Evolutionary conservation across 2,329 filamentous ascomycete species (phyloP), one percentile per base, ranked within the genome.

Genomic region (Chrysoporthe deuterocubensis): DNA sequence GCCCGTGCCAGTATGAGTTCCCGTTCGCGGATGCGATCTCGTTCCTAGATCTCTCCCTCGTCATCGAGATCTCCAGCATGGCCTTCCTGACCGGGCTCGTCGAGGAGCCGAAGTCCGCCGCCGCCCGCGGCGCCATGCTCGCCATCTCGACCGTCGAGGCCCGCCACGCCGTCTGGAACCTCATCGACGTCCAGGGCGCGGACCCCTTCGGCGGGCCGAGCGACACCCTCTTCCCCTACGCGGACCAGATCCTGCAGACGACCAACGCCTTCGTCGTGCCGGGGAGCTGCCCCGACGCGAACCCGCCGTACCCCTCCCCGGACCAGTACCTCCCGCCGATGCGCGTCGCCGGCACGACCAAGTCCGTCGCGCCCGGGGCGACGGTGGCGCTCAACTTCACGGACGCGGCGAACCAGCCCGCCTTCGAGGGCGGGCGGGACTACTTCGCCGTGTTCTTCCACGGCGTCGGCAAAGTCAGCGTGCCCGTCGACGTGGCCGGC

Each of bases 391-490:
- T 78, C 54, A 73, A 72, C 46, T 80, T 78, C 71, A 71, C 71
- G 3, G 75, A 74, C 63, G 71, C 73, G 26, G 70, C 68, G 9
- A 77, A 77, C 52, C 71, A 71, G 56, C 76, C 74, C 21, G 54
- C 65, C 14, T 75, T 77, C 54, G 73, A 70, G 0, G 26, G 69
- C 3, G 59, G 67, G 44, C 74, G 66, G 59, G 72, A 77, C 50
- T 81, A 81, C 68, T 80, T 78, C 68, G 78, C 78, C 16, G 79
- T 81, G 40, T 81, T 78, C 72, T 81, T 79, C 73, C 80, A 81
- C 65, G 79, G 76, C 2, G 37, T 79, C 37, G 44, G 71, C 26
- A 79, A 79, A 50, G 71, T 78, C 54, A 78, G 77, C 14, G 74
- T 78, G 21, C 77, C 78, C 1, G 77, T 81, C 63, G 72, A 81